phyloP scores from a whole-genome alignment of 345 rosid species.

The Rhodamnia rubescens region DNA sequence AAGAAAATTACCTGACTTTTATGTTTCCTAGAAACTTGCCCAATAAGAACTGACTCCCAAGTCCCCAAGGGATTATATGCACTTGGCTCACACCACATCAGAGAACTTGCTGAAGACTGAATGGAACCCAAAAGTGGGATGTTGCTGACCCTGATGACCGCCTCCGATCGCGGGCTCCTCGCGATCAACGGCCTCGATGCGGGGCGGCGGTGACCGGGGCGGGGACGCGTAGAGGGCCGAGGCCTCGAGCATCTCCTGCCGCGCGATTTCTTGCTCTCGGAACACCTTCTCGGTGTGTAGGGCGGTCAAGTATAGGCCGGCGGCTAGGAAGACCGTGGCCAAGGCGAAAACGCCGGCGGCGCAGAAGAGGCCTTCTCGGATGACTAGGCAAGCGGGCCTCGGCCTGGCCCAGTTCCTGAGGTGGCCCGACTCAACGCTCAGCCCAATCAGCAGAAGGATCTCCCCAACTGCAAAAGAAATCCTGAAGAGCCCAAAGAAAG shows the following conservation, averaged over 20 bases:
- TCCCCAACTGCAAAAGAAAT: constrained; percentile 69
- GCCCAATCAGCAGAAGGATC: constrained; percentile 57
- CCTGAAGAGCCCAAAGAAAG: constrained; percentile 21
- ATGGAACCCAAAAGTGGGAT: background rate
- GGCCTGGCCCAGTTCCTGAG: constrained; percentile 68
- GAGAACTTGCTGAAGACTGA: constrained; percentile 15
- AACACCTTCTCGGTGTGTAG: constrained; percentile 52
- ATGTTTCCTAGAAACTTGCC: background rate
- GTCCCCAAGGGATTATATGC: background rate
- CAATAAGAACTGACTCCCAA: background rate
- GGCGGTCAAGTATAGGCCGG: constrained; percentile 64
- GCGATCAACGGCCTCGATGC: constrained; percentile 33
- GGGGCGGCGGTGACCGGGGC: constrained; percentile 33
- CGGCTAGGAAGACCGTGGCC: constrained; percentile 52
- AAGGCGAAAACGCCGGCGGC: constrained; percentile 70
- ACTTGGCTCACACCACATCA: background rate
- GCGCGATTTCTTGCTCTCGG: constrained; percentile 30
- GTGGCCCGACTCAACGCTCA: constrained; percentile 92
- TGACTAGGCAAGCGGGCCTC: constrained; percentile 46
- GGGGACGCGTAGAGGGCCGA: constrained; percentile 57
- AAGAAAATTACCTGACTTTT: background rate
- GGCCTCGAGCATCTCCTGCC: constrained; percentile 43
- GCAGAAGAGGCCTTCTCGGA: constrained; percentile 66
- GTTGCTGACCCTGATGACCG: constrained; percentile 2
- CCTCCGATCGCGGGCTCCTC: constrained; percentile 47